Percentiles rank a stretch among this genome's conserved stretches.
phyloP scores from a whole-genome alignment of 2,329 filamentous ascomycete genomes.

The Lachnellula hyalina region DNA sequence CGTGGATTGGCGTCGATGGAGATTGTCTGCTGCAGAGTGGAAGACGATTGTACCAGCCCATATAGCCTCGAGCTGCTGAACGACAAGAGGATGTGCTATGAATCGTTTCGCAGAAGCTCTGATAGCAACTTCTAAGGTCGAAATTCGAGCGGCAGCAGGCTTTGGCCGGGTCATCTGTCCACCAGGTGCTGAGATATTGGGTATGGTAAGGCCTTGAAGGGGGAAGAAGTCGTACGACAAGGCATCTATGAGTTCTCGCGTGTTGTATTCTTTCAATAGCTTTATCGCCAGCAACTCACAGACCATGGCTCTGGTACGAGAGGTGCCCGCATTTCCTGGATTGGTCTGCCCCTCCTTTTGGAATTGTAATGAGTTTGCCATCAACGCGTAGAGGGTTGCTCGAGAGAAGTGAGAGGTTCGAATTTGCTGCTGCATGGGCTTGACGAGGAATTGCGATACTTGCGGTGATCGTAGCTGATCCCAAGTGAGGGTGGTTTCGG shows the following conservation, averaged over 20 bases:
- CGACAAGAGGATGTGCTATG: slow-evolving; percentile 82
- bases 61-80: slow-evolving; percentile 93
- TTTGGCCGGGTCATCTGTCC: slow-evolving; percentile 38
- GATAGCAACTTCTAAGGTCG: slow-evolving; percentile 88
- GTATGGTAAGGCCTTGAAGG: slow-evolving; percentile 67
- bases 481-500: slow-evolving; percentile 90
- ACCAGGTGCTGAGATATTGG: slow-evolving; percentile 33
- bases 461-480: slow-evolving; percentile 94
- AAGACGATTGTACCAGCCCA: slow-evolving; percentile 97
- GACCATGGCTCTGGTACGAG: slow-evolving; percentile 77
- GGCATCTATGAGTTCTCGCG: slow-evolving; percentile 86
- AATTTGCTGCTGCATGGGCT: slow-evolving; percentile 90
- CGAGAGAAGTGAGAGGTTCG: slow-evolving; percentile 76
- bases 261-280: slow-evolving; percentile 82
- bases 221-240: slow-evolving; percentile 94
- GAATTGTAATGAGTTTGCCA: slow-evolving; percentile 93
- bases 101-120: slow-evolving; percentile 90
- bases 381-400: slow-evolving; percentile 80
- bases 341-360: slow-evolving; percentile 77
- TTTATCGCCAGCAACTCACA: slow-evolving; percentile 90
- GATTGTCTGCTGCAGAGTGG: slow-evolving; percentile 77
- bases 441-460: slow-evolving; percentile 90
- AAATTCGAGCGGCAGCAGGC: slow-evolving; percentile 67
- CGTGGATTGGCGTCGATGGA: slow-evolving; percentile 59
- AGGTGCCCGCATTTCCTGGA: slow-evolving; percentile 78